phyloP scores from a whole-genome alignment of 768 basidiomycete species.

The Paxillus involutus region DNA sequence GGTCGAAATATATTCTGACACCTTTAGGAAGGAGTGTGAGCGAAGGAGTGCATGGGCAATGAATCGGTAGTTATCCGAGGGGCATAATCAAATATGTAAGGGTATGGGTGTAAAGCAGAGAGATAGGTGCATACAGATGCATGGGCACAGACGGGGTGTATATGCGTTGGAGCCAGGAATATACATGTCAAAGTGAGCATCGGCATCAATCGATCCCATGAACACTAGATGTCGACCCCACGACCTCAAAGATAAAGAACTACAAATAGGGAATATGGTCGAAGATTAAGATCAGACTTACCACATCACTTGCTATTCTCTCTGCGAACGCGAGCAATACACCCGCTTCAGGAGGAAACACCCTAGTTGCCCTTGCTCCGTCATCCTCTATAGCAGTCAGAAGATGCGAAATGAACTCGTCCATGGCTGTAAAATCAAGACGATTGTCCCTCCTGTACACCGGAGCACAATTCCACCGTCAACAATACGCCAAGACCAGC shows the following conservation, averaged over 20 bases:
- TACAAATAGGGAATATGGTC: no score
- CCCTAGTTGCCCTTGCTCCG: constrained; percentile 76
- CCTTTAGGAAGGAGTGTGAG: constrained; percentile 40
- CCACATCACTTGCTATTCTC: constrained; percentile 81
- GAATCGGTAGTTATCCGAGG: no score
- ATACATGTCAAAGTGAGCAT: no score
- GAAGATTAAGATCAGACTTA: constrained; percentile 32
- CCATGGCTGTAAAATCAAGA: constrained; percentile 93
- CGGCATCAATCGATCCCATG: not conserved
- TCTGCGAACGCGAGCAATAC: constrained; percentile 85
- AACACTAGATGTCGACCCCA: not conserved
- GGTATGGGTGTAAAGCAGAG: no score
- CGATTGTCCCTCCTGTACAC: constrained; percentile 46
- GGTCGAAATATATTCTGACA: constrained; percentile 83
- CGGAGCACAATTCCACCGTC: not conserved
- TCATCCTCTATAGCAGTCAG: constrained; percentile 67
- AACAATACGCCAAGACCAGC: not conserved
- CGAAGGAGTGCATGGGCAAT: not conserved
- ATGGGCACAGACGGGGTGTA: no score
- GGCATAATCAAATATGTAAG: no score
- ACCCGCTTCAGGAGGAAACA: constrained; percentile 80
- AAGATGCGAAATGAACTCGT: constrained; percentile 77
- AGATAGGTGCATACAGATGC: no score
- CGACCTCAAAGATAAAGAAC: not conserved
- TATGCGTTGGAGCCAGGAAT: no score